These are phyloP conservation scores for Suhomyces bolitotheri DNA, from an alignment of 1,139 yeast genomes.

Conservation along the genomic window DNA sequence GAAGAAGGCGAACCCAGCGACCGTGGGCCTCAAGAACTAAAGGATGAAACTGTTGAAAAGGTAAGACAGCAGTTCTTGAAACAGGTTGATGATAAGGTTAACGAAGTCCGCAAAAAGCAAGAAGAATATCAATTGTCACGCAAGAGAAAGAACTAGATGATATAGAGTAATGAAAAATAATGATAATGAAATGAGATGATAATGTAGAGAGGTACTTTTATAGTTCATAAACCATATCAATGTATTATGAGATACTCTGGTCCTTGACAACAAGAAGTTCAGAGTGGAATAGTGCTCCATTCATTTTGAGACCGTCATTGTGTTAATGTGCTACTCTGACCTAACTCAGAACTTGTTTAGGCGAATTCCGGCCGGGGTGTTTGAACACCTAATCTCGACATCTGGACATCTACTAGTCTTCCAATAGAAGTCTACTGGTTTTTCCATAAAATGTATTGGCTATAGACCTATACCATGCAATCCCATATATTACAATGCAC, in stretches of 20 bases:
- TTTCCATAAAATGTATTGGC: conserved; percentile 6
- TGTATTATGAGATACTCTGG: too few relatives aligned
- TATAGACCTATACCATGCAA: conserved; percentile 11
- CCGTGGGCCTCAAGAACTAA: conserved; percentile 1
- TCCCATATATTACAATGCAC: conserved; percentile 5
- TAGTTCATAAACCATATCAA: too few relatives aligned
- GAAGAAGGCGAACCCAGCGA: conserved; percentile 10
- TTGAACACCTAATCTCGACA: too few relatives aligned
- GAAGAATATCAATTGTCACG: conserved; percentile 14
- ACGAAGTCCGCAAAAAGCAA: conserved; percentile 16
- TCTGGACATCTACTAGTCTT: too few relatives aligned
- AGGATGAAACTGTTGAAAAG: conserved; percentile 20
- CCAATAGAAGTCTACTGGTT: too few relatives aligned
- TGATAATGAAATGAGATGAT: neutral
- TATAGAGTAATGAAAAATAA: conserved; percentile 5
- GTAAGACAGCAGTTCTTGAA: conserved; percentile 22
- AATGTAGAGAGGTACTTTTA: too few relatives aligned
- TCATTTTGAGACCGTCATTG: too few relatives aligned
- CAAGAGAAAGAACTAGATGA: conserved; percentile 9
- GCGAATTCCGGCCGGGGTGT: too few relatives aligned
- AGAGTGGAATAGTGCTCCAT: too few relatives aligned
- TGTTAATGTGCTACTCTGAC: too few relatives aligned
- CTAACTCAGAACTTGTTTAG: too few relatives aligned
- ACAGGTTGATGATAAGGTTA: conserved; percentile 25
- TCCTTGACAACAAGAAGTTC: too few relatives aligned